Evolutionary conservation across 257 asterid genomes (phyloP).

Genomic region (Fraxinus quadrangulata): DNA sequence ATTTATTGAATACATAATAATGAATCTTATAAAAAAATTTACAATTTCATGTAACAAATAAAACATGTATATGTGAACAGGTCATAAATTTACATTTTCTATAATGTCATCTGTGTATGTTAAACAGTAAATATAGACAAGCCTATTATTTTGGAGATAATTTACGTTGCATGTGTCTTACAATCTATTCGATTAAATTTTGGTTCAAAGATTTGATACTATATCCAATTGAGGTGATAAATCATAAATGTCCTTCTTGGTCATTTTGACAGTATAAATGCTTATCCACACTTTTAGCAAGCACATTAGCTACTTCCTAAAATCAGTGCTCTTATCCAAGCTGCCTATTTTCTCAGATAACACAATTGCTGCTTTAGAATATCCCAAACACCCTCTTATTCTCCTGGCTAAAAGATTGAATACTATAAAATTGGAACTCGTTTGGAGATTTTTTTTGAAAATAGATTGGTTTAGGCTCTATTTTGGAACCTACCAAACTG

Average conservation of each 20-base stretch:
- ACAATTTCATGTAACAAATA: background rate
- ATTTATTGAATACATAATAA: background rate
- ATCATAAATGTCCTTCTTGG: background rate
- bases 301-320: background rate
- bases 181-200: background rate
- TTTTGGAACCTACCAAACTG: background rate
- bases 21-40: background rate
- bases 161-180: background rate
- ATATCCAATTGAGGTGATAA: background rate
- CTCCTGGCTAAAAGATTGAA: background rate
- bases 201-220: background rate
- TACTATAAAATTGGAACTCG: conserved; percentile 1
- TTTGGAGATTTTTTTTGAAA: background rate
- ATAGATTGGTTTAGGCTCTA: background rate
- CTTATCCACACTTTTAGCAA: background rate
- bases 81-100: background rate
- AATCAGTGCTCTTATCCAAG: background rate
- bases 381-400: background rate
- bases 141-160: background rate
- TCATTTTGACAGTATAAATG: background rate
- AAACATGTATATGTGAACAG: background rate
- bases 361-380: background rate
- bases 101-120: background rate
- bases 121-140: background rate
- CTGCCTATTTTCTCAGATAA: background rate